A percentile compares a stretch with the other conserved stretches of the same genome.
Conservation (phyloP, 2,329 filamentous ascomycete genomes). For the Fonsecaea pugnacius region DNA sequence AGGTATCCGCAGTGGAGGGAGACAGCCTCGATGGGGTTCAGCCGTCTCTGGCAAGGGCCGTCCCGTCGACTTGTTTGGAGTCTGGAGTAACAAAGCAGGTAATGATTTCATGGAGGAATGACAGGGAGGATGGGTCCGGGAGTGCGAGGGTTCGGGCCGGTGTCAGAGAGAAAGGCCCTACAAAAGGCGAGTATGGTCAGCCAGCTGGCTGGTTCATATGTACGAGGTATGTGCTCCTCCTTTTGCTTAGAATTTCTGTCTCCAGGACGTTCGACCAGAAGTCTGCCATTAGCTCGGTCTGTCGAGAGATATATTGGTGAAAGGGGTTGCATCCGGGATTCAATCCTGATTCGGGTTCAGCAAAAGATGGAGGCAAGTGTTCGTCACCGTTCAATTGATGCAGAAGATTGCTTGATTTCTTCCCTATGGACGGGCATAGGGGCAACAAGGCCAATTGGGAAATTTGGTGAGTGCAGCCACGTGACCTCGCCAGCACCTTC, state of each 20-base stretch:
- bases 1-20: not conserved
- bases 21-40: not conserved
- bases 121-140: constrained; percentile 1
- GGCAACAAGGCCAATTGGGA: not conserved
- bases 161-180: not conserved
- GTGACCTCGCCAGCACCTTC: constrained; percentile 2
- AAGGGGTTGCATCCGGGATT: not conserved
- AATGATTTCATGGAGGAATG: not conserved
- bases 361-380: not conserved
- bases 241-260: not conserved
- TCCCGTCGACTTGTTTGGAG: constrained; percentile 3
- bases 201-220: not conserved
- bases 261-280: not conserved
- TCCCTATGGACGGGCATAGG: too few species aligned
- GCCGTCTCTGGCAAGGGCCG: constrained; percentile 1
- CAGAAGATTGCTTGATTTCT: too few species aligned
- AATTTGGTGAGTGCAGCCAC: not conserved
- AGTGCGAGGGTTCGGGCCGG: not conserved
- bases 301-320: not conserved
- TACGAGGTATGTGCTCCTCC: not conserved
- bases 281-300: not conserved
- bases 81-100: not conserved
- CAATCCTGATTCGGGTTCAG: not conserved
- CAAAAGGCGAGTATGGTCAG: not conserved
- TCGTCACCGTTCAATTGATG: not conserved